These are phyloP conservation scores for Candida lessepsii DNA, from an alignment of 805 yeast genomes.

Conservation along the genomic window DNA sequence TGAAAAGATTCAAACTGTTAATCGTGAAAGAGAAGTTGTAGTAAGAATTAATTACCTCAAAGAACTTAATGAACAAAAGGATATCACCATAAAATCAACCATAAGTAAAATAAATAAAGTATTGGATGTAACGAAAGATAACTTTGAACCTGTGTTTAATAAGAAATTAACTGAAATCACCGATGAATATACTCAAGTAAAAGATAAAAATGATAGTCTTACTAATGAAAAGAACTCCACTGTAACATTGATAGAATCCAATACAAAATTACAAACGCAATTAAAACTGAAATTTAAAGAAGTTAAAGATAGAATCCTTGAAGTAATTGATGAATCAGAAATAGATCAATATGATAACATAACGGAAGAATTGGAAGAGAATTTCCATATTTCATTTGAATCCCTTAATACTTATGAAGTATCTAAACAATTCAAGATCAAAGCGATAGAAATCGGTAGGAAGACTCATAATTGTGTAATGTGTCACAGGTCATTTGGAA, in stretches of 20 bases:
- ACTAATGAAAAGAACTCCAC: conserved; percentile 3
- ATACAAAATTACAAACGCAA: neutral
- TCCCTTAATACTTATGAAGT: conserved; percentile 68
- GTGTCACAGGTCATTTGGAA: conserved; percentile 67
- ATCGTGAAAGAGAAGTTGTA: conserved; percentile 12
- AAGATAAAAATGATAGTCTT: conserved; percentile 3
- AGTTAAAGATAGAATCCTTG: conserved; percentile 17
- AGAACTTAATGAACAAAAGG: conserved; percentile 13
- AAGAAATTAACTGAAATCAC: neutral
- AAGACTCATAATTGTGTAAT: conserved; percentile 60
- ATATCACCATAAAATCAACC: conserved; percentile 1
- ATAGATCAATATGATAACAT: conserved; percentile 51
- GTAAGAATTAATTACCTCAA: conserved; percentile 15
- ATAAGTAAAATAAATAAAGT: conserved; percentile 5
- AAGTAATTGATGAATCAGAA: conserved; percentile 32
- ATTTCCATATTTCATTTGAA: conserved; percentile 58
- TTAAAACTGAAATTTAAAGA: neutral
- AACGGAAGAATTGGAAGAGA: conserved; percentile 57
- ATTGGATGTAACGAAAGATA: neutral
- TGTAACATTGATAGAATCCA: conserved; percentile 4
- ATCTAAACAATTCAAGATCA: conserved; percentile 64
- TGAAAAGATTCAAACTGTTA: conserved; percentile 10
- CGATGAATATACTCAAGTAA: neutral
- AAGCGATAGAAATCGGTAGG: conserved; percentile 66
- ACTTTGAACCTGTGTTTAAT: conserved; percentile 7